Evolutionary conservation across 768 basidiomycete genomes (phyloP), one percentile per base, ranked within the genome.

Genomic region (Nidula microcarpa): DNA sequence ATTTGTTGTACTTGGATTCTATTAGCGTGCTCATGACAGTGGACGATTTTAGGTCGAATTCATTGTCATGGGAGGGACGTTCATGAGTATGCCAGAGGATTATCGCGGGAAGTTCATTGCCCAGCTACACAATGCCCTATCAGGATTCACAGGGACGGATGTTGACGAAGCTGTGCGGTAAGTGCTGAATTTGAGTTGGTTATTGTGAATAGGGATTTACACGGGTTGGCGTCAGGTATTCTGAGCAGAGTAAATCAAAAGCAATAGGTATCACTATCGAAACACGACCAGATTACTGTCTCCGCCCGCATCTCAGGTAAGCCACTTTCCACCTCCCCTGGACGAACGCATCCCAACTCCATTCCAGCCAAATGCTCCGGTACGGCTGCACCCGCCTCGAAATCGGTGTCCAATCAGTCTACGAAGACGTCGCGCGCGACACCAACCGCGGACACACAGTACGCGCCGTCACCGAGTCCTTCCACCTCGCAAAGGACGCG

Each of bases 191-290:
- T 47, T 14, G 49, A 18, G 39, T 39, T 37, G 10, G 32, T 6
- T 35, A 33, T 39, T 1, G 49, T 50, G 16, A 18, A 46, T 32
- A 49, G 11, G 23, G 23, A 23, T 37, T 33, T n/a, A 53, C 16
- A 46, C 33, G 50, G n/a, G 60, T 47, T 18, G 6, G 23, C 7
- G 30, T 17, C 55, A 91, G 90, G 51, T 97, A 91, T 64, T 98
- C 96, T 6, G 96, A 98, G 64, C 92, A 92, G 68, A 92, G 94
- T 68, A 97, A 96, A 74, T 94, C 94, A 35, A 99, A 98, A 68
- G 96, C 94, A 5, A 98, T 99, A 41, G 97, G 97, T 0, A 98
- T 99, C 63, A 99, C 97, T 1, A 98, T 99, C 54, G 97, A 99
- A 72, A 99, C 97, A 9, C 79, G 97, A 35, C 97, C 97, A 18